Percentiles rank a stretch among this genome's conserved stretches.
Evolutionary conservation across 805 yeast species (phyloP).

Genomic region (Wilhelminamyces savonicus): DNA sequence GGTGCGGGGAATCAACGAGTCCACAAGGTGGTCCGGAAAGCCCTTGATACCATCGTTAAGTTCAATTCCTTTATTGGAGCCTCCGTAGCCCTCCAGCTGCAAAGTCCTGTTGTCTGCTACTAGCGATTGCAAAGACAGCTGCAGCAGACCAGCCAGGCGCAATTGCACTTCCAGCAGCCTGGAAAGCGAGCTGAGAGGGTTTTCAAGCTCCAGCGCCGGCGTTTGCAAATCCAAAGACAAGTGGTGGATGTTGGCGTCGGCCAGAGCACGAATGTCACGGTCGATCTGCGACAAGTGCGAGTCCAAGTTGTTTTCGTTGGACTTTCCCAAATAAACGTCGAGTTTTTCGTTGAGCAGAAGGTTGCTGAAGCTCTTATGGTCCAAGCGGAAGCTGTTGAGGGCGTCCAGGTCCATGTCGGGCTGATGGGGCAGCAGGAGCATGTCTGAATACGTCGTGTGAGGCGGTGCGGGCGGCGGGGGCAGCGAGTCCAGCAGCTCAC

Average conservation of each 20-base stretch:
- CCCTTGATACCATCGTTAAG: slow-evolving; percentile 40
- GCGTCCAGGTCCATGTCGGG: slow-evolving; percentile 8
- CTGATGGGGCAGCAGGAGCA: neutral
- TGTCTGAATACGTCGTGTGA: neutral
- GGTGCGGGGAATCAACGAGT: slow-evolving; percentile 21
- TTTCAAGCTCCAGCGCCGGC: slow-evolving; percentile 14
- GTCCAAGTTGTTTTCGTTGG: slow-evolving; percentile 21
- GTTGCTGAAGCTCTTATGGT: slow-evolving; percentile 21
- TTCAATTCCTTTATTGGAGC: slow-evolving; percentile 19
- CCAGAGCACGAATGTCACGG: slow-evolving; percentile 17
- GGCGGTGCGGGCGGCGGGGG: neutral
- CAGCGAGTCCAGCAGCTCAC: neutral
- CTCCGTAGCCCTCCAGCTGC: slow-evolving; percentile 6
- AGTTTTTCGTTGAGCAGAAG: slow-evolving; percentile 39
- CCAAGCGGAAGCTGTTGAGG: slow-evolving; percentile 12
- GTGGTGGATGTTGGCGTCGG: slow-evolving; percentile 28
- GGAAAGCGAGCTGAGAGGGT: slow-evolving; percentile 27
- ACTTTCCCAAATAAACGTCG: slow-evolving; percentile 30
- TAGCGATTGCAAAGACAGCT: slow-evolving; percentile 33
- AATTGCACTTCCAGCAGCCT: slow-evolving; percentile 16
- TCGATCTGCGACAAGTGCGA: slow-evolving; percentile 27
- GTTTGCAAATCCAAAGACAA: slow-evolving; percentile 25
- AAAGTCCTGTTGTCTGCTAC: slow-evolving; percentile 22
- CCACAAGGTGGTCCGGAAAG: slow-evolving; percentile 32
- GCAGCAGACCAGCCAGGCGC: slow-evolving; percentile 31